phyloP scores from a whole-genome alignment of 768 basidiomycete species.

The Amyloporia xantha region DNA sequence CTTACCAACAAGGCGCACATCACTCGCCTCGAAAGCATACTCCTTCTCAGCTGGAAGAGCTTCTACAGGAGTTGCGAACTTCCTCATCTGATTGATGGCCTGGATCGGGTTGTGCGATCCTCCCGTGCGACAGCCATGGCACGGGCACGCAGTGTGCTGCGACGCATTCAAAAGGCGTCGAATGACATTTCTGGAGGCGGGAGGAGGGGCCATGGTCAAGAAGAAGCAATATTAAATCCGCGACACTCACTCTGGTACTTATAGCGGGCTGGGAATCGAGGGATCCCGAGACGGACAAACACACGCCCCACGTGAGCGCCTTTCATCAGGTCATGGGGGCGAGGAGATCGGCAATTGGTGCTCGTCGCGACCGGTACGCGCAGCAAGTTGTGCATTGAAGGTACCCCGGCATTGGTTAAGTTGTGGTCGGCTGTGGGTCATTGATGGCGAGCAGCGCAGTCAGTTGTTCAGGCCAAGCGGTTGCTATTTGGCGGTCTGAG shows the following conservation, averaged over 20 bases:
- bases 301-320: constrained; percentile 4
- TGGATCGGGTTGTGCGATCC: constrained; percentile 35
- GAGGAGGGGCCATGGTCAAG: constrained; percentile 19
- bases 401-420: no score
- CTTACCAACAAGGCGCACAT: not conserved
- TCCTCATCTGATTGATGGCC: constrained; percentile 57
- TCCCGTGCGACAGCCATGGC: constrained; percentile 57
- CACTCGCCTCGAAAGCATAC: constrained; percentile 80
- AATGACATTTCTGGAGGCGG: constrained; percentile 54
- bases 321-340: not conserved
- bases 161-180: constrained; percentile 70
- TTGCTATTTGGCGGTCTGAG: no score
- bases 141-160: constrained; percentile 72
- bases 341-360: not conserved
- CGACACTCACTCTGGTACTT: not conserved
- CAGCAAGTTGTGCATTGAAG: no score
- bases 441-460: no score
- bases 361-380: no score
- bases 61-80: constrained; percentile 73
- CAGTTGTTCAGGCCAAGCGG: no score
- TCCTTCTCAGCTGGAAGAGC: constrained; percentile 57
- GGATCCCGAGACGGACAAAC: not conserved
- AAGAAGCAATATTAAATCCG: not conserved
- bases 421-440: no score
- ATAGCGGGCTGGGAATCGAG: not conserved